Conservation (phyloP, 2,329 filamentous ascomycete genomes). For the Tolypocladium nubicola region DNA sequence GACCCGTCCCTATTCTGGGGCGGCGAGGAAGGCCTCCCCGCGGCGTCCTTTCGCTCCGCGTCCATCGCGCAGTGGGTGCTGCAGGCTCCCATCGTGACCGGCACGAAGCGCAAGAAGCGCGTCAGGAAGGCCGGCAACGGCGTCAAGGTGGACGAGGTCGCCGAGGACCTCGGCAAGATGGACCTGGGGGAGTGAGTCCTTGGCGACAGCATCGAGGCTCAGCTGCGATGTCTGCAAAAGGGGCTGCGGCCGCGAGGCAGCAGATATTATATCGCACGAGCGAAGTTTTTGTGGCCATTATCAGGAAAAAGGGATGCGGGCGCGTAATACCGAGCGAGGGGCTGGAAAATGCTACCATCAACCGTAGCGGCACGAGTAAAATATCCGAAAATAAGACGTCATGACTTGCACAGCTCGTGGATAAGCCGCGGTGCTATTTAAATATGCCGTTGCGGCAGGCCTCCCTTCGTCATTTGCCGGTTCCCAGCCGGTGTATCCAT, state of each 20-base stretch:
- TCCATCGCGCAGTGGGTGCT: slow-evolving; percentile 60
- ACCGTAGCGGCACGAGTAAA: neutral
- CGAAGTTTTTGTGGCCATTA: neutral
- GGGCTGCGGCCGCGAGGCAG: neutral
- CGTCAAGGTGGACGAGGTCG: neutral
- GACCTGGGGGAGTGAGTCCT: neutral
- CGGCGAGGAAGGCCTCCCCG: slow-evolving; percentile 55
- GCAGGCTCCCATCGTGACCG: slow-evolving; percentile 38
- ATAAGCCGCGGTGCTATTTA: neutral
- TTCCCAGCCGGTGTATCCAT: neutral
- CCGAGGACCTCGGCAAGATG: neutral
- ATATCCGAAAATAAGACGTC: neutral
- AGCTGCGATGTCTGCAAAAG: neutral
- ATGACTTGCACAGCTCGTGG: neutral
- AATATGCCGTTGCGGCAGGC: neutral
- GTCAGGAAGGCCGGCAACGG: slow-evolving; percentile 10
- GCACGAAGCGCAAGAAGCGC: slow-evolving; percentile 27
- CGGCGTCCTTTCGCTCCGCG: slow-evolving; percentile 58
- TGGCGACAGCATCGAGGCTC: neutral
- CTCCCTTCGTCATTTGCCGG: neutral
- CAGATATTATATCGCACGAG: neutral
- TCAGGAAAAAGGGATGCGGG: neutral
- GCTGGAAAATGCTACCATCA: neutral
- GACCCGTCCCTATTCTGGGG: slow-evolving; percentile 31
- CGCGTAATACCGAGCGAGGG: neutral